Percentiles rank a stretch among this genome's conserved stretches.
Evolutionary conservation across 768 basidiomycete species (phyloP).

Genomic region (Lactarius hatsudake): DNA sequence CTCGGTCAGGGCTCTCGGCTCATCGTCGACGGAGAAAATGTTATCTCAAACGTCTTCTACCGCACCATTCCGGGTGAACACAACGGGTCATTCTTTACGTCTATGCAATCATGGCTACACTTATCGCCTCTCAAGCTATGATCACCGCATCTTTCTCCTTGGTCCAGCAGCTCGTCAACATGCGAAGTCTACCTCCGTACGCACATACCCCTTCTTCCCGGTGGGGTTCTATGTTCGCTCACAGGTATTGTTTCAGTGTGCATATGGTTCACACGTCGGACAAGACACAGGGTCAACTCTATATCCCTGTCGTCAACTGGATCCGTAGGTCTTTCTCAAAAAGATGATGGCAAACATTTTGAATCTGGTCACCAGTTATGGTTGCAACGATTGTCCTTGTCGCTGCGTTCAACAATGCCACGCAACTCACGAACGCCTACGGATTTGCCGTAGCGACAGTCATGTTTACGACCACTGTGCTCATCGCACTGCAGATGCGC

Average conservation of each 20-base stretch:
- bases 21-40: conserved; percentile 47
- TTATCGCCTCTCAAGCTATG: conserved; percentile 64
- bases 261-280: conserved; percentile 61
- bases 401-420: no score
- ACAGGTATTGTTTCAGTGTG: conserved; percentile 32
- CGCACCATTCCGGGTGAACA: conserved; percentile 55
- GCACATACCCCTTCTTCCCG: conserved; percentile 10
- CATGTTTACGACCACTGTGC: no score
- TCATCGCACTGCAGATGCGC: conserved; percentile 55
- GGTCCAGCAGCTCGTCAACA: conserved; percentile 62
- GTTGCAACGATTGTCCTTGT: no score
- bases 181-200: conserved; percentile 52
- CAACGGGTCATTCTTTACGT: conserved; percentile 54
- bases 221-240: background rate
- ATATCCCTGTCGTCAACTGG: no score
- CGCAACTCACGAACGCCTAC: no score
- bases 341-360: no score
- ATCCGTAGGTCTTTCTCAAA: no score
- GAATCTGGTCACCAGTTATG: conserved; percentile 37
- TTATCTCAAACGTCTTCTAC: conserved; percentile 61
- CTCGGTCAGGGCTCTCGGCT: conserved; percentile 69
- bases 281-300: no score
- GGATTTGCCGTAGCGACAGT: no score
- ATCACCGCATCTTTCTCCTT: conserved; percentile 66
- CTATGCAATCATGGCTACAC: conserved; percentile 64